Conservation (phyloP, 1,139 yeast species). For the Magnusiomyces ingens region DNA sequence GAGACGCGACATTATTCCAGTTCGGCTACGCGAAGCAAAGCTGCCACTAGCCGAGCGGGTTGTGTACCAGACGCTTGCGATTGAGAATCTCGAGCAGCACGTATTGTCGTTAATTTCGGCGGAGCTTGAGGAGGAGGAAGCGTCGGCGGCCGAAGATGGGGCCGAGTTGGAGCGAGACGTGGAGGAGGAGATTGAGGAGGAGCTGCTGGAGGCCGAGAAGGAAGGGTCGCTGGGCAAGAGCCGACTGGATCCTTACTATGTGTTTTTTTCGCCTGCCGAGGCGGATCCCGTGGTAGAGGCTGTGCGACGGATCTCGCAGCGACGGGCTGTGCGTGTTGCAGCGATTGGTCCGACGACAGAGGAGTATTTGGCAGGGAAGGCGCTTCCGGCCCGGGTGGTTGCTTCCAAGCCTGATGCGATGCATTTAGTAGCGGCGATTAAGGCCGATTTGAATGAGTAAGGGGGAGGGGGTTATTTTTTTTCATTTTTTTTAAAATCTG, state of each 20-base stretch:
- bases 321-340: constrained; percentile 45
- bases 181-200: too few relatives aligned
- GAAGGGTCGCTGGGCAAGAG: background rate
- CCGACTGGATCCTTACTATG: constrained; percentile 23
- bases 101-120: constrained; percentile 7
- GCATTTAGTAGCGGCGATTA: constrained; percentile 42
- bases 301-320: constrained; percentile 19
- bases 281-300: constrained; percentile 51
- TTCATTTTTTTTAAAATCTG: background rate
- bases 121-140: constrained; percentile 17
- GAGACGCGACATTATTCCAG: constrained; percentile 75
- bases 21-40: constrained; percentile 41
- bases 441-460: background rate
- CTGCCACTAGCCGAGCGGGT: constrained; percentile 54
- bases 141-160: background rate
- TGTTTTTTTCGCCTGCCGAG: constrained; percentile 90
- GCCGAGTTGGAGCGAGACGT: constrained; percentile 15
- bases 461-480: background rate
- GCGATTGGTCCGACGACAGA: constrained; percentile 94
- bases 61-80: constrained; percentile 59
- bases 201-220: background rate
- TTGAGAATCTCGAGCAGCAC: constrained; percentile 40
- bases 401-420: constrained; percentile 69
- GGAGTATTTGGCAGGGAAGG: constrained; percentile 47
- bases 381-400: constrained; percentile 54